Evolutionary conservation across 176 grass and related monocot genomes (phyloP).

Genomic region (Oryza brachyantha): DNA sequence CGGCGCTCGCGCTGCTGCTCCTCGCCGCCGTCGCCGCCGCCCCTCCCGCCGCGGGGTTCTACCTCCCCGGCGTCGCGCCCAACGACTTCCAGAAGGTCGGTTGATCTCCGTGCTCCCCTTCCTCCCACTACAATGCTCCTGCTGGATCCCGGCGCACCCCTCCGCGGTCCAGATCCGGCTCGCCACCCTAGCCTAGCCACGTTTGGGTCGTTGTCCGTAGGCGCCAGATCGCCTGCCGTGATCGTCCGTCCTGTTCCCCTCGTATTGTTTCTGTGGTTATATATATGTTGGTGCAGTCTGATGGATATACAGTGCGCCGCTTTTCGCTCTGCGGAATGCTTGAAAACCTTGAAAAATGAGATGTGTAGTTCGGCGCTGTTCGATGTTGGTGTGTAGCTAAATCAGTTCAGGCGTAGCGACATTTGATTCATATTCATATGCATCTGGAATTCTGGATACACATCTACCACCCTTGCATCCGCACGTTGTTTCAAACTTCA

Average conservation of each 20-base stretch:
- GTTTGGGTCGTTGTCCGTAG: background rate
- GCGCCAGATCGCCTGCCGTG: background rate
- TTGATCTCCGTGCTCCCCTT: background rate
- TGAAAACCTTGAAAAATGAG: too few relatives aligned
- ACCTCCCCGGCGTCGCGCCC: conserved; percentile 41
- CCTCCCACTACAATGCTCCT: too few relatives aligned
- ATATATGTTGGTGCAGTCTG: background rate
- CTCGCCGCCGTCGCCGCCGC: background rate
- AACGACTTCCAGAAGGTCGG: conserved; percentile 38
- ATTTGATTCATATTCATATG: too few relatives aligned
- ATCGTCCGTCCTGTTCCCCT: background rate
- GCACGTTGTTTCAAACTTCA: background rate
- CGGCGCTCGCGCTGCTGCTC: background rate
- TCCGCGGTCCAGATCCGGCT: background rate
- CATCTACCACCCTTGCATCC: background rate
- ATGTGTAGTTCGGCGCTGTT: background rate
- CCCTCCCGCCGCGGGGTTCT: conserved; percentile 21
- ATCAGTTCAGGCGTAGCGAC: background rate
- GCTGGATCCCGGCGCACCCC: conserved; percentile 6
- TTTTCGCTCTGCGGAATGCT: background rate
- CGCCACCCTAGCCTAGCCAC: background rate
- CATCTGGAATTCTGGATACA: background rate
- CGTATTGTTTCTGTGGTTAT: background rate
- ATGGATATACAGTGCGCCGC: background rate
- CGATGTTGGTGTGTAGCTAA: background rate